Evolutionary conservation across 805 yeast species (phyloP).

Genomic region (Jamesozyma lodderae): DNA sequence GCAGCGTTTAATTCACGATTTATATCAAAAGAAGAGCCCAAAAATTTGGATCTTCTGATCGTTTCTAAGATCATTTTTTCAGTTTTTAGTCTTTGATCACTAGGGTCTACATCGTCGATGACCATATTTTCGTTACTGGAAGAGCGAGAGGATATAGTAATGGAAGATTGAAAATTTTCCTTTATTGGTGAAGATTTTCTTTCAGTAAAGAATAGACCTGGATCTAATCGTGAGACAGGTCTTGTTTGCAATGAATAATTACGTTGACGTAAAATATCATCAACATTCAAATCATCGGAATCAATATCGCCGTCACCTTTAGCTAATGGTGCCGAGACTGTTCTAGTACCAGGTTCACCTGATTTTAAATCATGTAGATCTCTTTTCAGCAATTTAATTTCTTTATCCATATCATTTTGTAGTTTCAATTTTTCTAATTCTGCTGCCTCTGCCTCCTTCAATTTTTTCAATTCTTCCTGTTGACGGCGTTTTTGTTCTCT

Average conservation of each 20-base stretch:
- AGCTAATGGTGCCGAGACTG: constrained; percentile 33
- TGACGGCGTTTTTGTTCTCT: constrained; percentile 27
- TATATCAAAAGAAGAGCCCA: constrained; percentile 35
- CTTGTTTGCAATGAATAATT: constrained; percentile 34
- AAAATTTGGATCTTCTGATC: constrained; percentile 36
- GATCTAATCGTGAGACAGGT: constrained; percentile 38
- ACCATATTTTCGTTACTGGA: constrained; percentile 8
- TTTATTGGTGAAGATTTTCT: neutral
- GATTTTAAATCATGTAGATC: constrained; percentile 11
- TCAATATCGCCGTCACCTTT: constrained; percentile 14
- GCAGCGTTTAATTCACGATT: constrained; percentile 25
- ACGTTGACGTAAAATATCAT: constrained; percentile 28
- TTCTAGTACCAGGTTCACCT: constrained; percentile 19
- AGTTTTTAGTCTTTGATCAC: constrained; percentile 16
- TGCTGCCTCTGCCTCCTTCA: constrained; percentile 15
- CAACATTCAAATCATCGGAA: constrained; percentile 18
- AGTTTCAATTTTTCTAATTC: constrained; percentile 18
- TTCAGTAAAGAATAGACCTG: constrained; percentile 29
- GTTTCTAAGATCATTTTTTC: constrained; percentile 33
- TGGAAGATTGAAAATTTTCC: neutral
- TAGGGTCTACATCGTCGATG: constrained; percentile 13
- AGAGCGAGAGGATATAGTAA: too few relatives aligned
- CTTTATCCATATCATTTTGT: constrained; percentile 25
- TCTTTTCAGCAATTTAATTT: constrained; percentile 13
- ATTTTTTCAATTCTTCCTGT: constrained; percentile 17